Percentiles rank a stretch among this genome's conserved stretches.
Evolutionary conservation across 129 eudicot genomes (phyloP).

Genomic region (Artemisia annua): DNA sequence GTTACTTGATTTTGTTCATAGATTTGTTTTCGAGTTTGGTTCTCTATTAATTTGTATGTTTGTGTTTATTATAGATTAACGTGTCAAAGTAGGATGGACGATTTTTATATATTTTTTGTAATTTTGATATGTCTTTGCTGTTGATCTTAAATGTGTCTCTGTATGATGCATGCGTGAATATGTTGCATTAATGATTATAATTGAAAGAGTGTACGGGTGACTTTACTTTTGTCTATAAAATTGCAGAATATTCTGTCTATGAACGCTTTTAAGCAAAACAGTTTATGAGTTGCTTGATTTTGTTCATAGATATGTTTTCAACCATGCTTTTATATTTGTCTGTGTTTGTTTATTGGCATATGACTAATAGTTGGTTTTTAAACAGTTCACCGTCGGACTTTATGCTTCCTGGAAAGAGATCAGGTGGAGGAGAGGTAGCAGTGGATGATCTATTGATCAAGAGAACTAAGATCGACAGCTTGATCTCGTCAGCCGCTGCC

Average conservation of each 20-base stretch:
- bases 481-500: constrained; percentile 40
- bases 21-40: neutral
- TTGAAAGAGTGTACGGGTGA: neutral
- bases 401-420: constrained; percentile 96
- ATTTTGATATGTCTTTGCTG: too few relatives aligned
- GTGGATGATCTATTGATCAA: constrained; percentile 54
- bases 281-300: neutral
- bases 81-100: too few relatives aligned
- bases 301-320: constrained; percentile 3
- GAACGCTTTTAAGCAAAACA: constrained; percentile 2
- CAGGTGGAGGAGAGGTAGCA: constrained; percentile 59
- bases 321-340: neutral
- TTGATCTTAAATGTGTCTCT: too few relatives aligned
- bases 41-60: neutral
- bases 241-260: neutral
- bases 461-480: constrained; percentile 49
- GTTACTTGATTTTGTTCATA: neutral
- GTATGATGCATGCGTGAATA: too few relatives aligned
- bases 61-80: neutral
- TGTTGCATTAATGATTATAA: neutral
- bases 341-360: constrained; percentile 9
- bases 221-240: neutral
- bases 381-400: constrained; percentile 74
- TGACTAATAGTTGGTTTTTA: constrained; percentile 27
- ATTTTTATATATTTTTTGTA: too few relatives aligned